Evolutionary conservation across 768 basidiomycete genomes (phyloP).

Genomic region (Dentipellis sp.): DNA sequence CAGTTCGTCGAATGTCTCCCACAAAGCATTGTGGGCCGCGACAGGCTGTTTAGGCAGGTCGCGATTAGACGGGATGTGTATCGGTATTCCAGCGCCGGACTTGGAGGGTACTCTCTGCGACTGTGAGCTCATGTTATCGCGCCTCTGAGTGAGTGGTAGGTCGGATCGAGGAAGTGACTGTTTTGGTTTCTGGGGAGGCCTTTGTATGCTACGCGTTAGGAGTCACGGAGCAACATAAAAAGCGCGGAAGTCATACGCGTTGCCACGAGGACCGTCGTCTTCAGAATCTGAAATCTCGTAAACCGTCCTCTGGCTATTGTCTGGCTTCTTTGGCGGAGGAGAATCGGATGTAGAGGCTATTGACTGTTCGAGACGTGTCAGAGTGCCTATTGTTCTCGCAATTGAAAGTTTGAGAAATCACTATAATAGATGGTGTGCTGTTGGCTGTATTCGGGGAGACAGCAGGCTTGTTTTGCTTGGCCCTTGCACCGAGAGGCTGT

Average conservation of each 20-base stretch:
- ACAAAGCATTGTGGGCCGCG: constrained; percentile 14
- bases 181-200: background rate
- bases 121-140: no score
- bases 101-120: background rate
- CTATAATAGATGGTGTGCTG: background rate
- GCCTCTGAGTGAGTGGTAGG: background rate
- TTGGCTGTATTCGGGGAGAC: background rate
- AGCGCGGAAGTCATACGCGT: background rate
- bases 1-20: constrained; percentile 24
- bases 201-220: background rate
- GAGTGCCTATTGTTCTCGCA: background rate
- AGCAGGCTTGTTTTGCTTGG: background rate
- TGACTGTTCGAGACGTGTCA: background rate
- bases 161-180: background rate
- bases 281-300: background rate
- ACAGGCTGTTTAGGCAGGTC: constrained; percentile 1
- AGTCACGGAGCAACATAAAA: background rate
- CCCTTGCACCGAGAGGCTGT: background rate
- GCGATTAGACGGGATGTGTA: constrained; percentile 10
- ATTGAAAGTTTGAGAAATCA: background rate
- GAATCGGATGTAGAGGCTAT: background rate
- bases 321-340: background rate
- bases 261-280: background rate
- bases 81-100: background rate
- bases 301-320: background rate